Percentiles rank a stretch among this genome's conserved stretches.
These are phyloP conservation scores for Zostera marina DNA, from an alignment of 116 monocot species.

Conservation along the genomic window DNA sequence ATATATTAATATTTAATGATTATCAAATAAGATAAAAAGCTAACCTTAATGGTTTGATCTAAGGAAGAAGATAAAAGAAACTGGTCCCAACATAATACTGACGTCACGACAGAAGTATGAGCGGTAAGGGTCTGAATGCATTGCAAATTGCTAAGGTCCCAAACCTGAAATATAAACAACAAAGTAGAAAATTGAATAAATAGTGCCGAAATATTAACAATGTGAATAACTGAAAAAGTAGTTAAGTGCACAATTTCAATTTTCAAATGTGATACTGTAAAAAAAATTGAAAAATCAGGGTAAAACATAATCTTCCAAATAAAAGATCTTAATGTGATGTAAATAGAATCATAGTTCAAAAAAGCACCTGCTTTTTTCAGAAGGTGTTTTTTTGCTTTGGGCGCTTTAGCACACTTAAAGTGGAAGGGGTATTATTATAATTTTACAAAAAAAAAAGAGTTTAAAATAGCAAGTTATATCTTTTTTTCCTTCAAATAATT, in stretches of 20 bases:
- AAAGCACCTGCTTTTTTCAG: too few species aligned
- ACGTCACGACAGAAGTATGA: constrained; percentile 50
- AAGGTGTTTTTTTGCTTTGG: too few species aligned
- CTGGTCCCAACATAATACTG: constrained; percentile 64
- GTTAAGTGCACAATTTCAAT: not conserved
- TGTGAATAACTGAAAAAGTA: too few species aligned
- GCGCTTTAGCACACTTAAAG: too few species aligned
- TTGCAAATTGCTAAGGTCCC: constrained; percentile 53
- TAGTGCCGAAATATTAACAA: not conserved
- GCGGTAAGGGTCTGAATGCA: constrained; percentile 59
- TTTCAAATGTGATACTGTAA: not conserved
- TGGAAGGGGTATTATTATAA: too few species aligned
- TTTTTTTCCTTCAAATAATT: too few species aligned
- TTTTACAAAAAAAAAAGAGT: too few species aligned
- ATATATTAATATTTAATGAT: not conserved
- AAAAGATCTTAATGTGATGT: not conserved
- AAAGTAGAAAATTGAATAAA: not conserved
- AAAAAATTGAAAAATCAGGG: not conserved
- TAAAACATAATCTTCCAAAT: constrained; percentile 1
- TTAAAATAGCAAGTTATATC: too few species aligned
- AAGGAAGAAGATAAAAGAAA: constrained; percentile 65
- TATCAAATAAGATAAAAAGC: not conserved
- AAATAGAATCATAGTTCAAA: too few species aligned
- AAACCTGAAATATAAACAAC: constrained; percentile 33
- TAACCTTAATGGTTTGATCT: constrained; percentile 67